phyloP scores from a whole-genome alignment of 1,284 basidiomycete species.

The Cryptococcus wingfieldii region DNA sequence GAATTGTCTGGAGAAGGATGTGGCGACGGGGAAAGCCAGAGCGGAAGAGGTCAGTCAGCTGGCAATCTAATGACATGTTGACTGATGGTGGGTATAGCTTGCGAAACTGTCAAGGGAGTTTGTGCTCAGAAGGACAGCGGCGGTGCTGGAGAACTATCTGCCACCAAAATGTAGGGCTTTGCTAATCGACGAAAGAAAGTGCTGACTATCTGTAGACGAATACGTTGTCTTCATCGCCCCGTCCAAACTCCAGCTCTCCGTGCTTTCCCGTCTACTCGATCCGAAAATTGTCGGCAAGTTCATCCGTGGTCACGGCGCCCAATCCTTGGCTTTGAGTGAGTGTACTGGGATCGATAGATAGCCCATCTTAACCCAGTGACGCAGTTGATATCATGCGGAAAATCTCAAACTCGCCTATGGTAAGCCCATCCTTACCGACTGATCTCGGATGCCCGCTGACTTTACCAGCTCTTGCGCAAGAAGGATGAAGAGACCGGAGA shows the following conservation, averaged over 20 bases:
- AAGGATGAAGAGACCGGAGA: conserved; percentile 53
- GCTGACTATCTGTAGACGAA: conserved; percentile 63
- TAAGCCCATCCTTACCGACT: conserved; percentile 8
- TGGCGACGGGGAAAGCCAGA: conserved; percentile 68
- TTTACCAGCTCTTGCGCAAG: conserved; percentile 61
- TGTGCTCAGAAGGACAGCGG: conserved; percentile 81
- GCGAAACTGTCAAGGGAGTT: conserved; percentile 75
- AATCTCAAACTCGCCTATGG: conserved; percentile 86
- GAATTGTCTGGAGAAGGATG: conserved; percentile 65
- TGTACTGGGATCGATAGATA: not conserved
- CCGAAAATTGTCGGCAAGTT: conserved; percentile 60
- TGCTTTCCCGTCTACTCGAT: conserved; percentile 71
- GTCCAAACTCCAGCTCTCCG: conserved; percentile 70
- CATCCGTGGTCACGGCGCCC: conserved; percentile 65
- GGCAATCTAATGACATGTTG: conserved; percentile 3
- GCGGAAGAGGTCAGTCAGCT: conserved; percentile 59
- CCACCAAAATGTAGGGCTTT: conserved; percentile 75
- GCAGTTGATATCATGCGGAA: conserved; percentile 62
- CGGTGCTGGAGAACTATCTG: conserved; percentile 74
- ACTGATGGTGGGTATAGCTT: conserved; percentile 55
- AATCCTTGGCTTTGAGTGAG: conserved; percentile 77
- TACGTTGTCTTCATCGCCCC: conserved; percentile 89
- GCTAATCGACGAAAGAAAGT: not conserved
- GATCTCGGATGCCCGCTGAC: not conserved
- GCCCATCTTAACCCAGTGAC: not conserved